Base-by-base conservation (phyloP, 1,284 basidiomycete species). In the Ustilago curta region DNA sequence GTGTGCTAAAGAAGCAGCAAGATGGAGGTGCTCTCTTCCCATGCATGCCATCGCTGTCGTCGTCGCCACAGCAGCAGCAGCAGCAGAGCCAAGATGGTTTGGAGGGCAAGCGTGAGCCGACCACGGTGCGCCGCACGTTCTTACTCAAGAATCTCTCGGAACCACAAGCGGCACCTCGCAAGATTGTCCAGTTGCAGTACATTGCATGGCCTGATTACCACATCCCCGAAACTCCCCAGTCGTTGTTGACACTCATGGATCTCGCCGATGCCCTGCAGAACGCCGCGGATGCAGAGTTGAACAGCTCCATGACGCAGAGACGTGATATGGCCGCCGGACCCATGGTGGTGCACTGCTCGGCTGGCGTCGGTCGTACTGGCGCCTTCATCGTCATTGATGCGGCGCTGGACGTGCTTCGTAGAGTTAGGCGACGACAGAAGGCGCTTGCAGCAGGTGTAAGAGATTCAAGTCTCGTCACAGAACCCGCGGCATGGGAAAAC, bases 201-300 rank as follows among this genome's bases (percentile, higher is more conserved):
- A 68, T 84, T 11, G 79, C 74, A 23, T 84, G 83, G 83, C 83
- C 83, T 1, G 83, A 84, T 60, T 83, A 84, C 50, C 72, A 76
- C 37, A 79, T 84, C 19, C 83, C 83, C 0, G 74, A 78, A 29
- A 71, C 71, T 18, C 77, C 82, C 18, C 69, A 73, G 21, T 72
- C 70, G 40, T 61, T 84, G 48, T 64, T 84, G 25, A 68, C 45
- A 6, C 60, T 81, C 18, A 80, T 81, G 58, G 71, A 77, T 23
- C 44, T 79, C 45, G 79, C 79, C 1, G 69, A 70, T 47, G 54
- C 55, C 2, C 57, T 71, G n/a, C 80, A 80, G 58, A 59, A 69
- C 19, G 59, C 59, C 5, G 77, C 78, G 2, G 76, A 80, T 45
- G 16, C 44, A 1, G 72, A 77, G n/a, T 19, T 75, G 43, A 29